A percentile compares a stretch with the other conserved stretches of the same genome.
phyloP scores from a whole-genome alignment of 2,329 filamentous ascomycete species.

The Acephala macrosclerotiorum region DNA sequence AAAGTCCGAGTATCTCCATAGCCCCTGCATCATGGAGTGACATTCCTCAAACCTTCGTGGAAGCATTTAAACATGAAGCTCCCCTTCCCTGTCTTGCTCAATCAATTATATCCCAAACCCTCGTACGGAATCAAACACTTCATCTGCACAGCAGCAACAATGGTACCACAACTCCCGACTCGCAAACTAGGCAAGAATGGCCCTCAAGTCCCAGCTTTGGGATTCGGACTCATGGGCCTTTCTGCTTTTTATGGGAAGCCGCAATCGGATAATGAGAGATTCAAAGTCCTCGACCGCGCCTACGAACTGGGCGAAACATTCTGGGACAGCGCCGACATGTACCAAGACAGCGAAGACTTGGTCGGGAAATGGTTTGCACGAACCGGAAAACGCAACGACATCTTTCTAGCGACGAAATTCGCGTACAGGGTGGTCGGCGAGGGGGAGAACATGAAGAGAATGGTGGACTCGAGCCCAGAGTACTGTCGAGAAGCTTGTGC shows the following conservation, averaged over 20 bases:
- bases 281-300: slow-evolving; percentile 50
- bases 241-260: slow-evolving; percentile 25
- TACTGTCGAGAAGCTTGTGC: slow-evolving; percentile 52
- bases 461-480: slow-evolving; percentile 48
- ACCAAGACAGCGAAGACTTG: slow-evolving; percentile 47
- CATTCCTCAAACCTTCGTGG: too few relatives aligned
- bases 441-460: neutral
- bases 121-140: neutral
- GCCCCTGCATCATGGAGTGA: neutral
- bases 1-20: slow-evolving; percentile 4
- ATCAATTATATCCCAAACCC: too few relatives aligned
- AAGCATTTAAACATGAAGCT: neutral
- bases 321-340: slow-evolving; percentile 49
- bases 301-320: slow-evolving; percentile 48
- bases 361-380: slow-evolving; percentile 46
- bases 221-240: slow-evolving; percentile 39
- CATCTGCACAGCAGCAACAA: slow-evolving; percentile 10
- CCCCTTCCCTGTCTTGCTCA: neutral
- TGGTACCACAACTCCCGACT: slow-evolving; percentile 36
- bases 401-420: slow-evolving; percentile 63
- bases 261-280: slow-evolving; percentile 45
- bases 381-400: slow-evolving; percentile 52
- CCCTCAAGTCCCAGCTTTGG: slow-evolving; percentile 37
- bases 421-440: slow-evolving; percentile 41
- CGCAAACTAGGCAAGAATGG: slow-evolving; percentile 39